Evolutionary conservation across 306 rosid species (phyloP).

Genomic region (Quercus berberidifolia): DNA sequence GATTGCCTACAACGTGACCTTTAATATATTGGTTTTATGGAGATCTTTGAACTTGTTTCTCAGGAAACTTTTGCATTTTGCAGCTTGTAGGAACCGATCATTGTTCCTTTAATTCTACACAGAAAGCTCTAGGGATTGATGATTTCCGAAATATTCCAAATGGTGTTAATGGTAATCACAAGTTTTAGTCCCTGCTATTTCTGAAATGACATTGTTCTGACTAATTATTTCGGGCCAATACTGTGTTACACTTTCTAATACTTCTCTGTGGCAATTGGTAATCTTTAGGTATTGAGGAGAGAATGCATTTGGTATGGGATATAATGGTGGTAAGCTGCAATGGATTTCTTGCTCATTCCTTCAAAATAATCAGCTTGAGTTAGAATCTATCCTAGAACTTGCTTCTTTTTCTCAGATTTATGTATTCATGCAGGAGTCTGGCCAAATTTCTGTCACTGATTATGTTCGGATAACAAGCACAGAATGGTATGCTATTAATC

Average conservation of each 20-base stretch:
- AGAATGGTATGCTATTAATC: constrained; percentile 58
- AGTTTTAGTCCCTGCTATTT: neutral
- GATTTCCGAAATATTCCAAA: constrained; percentile 92
- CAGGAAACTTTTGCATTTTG: constrained; percentile 28
- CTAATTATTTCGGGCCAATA: neutral
- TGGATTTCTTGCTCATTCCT: constrained; percentile 10
- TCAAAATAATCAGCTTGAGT: constrained; percentile 7
- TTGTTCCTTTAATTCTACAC: constrained; percentile 82
- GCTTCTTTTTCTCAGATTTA: neutral
- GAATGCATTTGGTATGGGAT: constrained; percentile 95
- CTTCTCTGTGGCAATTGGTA: constrained; percentile 20
- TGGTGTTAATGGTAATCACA: constrained; percentile 81
- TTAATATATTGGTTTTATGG: constrained; percentile 3
- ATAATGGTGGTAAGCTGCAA: constrained; percentile 82
- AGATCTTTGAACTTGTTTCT: constrained; percentile 13
- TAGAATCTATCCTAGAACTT: constrained; percentile 2
- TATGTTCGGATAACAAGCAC: constrained; percentile 85
- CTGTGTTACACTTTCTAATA: constrained; percentile 8
- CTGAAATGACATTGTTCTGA: neutral
- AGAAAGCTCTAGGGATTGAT: constrained; percentile 78
- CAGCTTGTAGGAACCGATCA: constrained; percentile 98
- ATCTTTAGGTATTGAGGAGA: constrained; percentile 81
- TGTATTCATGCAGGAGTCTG: constrained; percentile 63
- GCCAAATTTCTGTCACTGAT: constrained; percentile 79
- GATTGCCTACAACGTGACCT: neutral